Conservation (phyloP, 495 filamentous ascomycete genomes). For the Trichoderma reesei region DNA sequence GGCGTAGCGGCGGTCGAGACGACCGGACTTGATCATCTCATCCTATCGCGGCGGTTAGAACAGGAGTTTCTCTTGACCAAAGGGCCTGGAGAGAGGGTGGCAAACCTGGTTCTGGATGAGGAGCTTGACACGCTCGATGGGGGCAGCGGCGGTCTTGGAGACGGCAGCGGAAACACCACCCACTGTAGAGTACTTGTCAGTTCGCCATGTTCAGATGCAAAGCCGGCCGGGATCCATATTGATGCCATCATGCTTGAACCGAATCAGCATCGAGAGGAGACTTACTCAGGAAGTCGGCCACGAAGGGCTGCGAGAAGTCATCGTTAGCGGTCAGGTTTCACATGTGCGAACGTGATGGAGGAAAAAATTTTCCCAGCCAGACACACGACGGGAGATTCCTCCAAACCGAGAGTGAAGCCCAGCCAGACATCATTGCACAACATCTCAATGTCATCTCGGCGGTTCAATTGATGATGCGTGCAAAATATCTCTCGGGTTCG, state of each 20-base stretch:
- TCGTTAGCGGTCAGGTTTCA: constrained; percentile 3
- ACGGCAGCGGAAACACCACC: constrained; percentile 99
- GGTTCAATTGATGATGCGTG: constrained; percentile 5
- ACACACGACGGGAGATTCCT: neutral
- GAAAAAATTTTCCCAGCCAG: neutral
- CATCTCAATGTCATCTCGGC: neutral
- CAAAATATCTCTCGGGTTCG: constrained; percentile 4
- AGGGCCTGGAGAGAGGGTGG: constrained; percentile 14
- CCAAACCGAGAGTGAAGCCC: neutral
- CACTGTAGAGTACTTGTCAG: constrained; percentile 51
- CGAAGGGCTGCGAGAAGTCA: constrained; percentile 43
- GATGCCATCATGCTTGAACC: constrained; percentile 9
- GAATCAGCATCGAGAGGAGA: constrained; percentile 23
- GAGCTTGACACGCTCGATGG: constrained; percentile 99
- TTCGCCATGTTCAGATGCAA: neutral
- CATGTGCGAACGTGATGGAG: constrained; percentile 13
- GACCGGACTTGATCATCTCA: constrained; percentile 98
- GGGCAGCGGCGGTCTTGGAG: constrained; percentile 99
- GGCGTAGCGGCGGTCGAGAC: constrained; percentile 93
- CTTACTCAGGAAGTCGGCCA: constrained; percentile 98
- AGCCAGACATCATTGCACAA: neutral
- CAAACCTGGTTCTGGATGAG: constrained; percentile 99
- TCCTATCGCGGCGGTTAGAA: constrained; percentile 50
- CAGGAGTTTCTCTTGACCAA: constrained; percentile 17
- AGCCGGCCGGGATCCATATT: constrained; percentile 17